Evolutionary conservation across 768 basidiomycete species (phyloP), one percentile per base, ranked within the genome.

Genomic region (Psilocybe tampanensis): DNA sequence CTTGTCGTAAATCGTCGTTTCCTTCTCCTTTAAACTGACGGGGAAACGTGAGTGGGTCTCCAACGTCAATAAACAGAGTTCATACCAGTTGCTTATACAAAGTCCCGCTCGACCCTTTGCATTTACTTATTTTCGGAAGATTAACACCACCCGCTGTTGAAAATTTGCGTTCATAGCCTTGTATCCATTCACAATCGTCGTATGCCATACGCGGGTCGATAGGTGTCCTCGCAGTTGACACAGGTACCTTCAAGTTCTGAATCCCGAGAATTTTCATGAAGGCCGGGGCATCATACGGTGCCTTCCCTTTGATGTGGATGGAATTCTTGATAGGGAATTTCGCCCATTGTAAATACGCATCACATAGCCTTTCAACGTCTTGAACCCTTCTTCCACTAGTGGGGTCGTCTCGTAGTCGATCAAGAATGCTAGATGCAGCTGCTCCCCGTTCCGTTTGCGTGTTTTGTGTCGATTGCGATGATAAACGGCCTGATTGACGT

Each of bases 1-100:
- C 97, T 72, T 99, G 97, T 39, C 97, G 87, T 44, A 97, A 70
- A 65, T 99, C 97, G 63, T 99, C 97, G 9, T 85, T 79, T 8
- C 90, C 90, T 74, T 90, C 86, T 3, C 94, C 94, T 70, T 99
- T 98, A 74, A 94, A 95, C 94, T 96, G 59, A 5, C 54, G 4
- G 49, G 4, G 49, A 33, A 29, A 53, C 41, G 21, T 62, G 24
- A 60, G 47, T 15, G 49, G 48, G 34, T 48, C 39, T 39, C 15
- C 48, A n/a, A 24, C 0, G 29, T 19, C 8, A 34, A 29, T 60
- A 32, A 47, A 19, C 34, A 11, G 52, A 22, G 8, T 8, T 21
- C 88, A 66, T 62, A 95, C 96, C 70, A 99, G 68, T 67, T 98
- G 93, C 60, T 80, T 89, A 70, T 94, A 89, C 48, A 67, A 70